Evolutionary conservation across 139 green algal genomes (phyloP), one percentile per base, ranked within the genome.

Genomic region (Picochlorum sp.): DNA sequence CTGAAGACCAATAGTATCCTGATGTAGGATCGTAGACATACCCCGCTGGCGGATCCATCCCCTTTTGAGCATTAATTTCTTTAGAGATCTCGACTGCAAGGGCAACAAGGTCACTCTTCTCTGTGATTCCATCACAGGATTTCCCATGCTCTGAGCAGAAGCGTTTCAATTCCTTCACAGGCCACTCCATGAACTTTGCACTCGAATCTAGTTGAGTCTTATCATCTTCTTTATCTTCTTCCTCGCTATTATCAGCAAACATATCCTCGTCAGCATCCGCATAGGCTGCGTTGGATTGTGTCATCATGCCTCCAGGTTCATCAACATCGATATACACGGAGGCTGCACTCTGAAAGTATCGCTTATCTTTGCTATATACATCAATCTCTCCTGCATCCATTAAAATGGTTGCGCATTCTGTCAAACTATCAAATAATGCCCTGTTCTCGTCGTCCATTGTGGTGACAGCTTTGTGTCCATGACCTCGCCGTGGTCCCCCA

Each of bases 111-210:
- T 91, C 85, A 0, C 14, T 56, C 68, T 91, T 91, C 45, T 91
- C 85, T 1, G 88, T 72, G 18, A 85, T 66, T 52, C 78, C 66
- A 20, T 56, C 64, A 16, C 64, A 26, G 58, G 86, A 74, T 56
- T 77, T 16, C 0, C 84, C 77, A 6, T 72, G 34, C 56, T 87
- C 81, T 34, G 61, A 58, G 37, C 89, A 69, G 37, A 86, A 84
- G 0, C 82, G 69, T 49, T 76, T 69, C 24, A 92, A 76, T 77
- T 92, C 84, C 66, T 89, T 91, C 10, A 92, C 65, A 1, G 85
- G 83, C 85, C 85, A 91, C 21, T 28, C 63, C 18, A 9, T 34
- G 50, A 85, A 89, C 45, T 90, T 84, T 1, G 65, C 18, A 1
- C 50, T 46, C 7, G 47, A 46, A 6, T 45, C 16, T 10, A 56